Evolutionary conservation across 1,284 basidiomycete species (phyloP).

Genomic region (Xerocomus amazonicus): DNA sequence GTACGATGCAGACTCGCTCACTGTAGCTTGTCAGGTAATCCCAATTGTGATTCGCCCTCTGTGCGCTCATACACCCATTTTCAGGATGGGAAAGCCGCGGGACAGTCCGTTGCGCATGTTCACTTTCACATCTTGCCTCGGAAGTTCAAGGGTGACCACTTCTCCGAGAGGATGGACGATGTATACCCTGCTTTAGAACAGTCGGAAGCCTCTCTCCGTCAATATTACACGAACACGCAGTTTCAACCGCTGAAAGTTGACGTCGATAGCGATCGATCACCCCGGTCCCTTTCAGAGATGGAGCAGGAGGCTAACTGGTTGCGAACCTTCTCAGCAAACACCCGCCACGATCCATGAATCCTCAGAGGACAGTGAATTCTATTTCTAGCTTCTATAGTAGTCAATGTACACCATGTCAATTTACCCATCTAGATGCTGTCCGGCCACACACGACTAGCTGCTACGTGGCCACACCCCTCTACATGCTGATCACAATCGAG

Average conservation of each 20-base stretch:
- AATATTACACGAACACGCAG: slow-evolving; percentile 34
- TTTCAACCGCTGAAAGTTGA: slow-evolving; percentile 50
- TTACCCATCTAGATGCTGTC: slow-evolving; percentile 22
- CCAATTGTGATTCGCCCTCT: background rate
- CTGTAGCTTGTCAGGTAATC: slow-evolving; percentile 73
- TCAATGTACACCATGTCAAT: slow-evolving; percentile 4
- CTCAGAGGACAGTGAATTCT: background rate
- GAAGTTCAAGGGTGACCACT: slow-evolving; percentile 63
- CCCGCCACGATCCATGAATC: slow-evolving; percentile 6
- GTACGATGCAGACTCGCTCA: slow-evolving; percentile 74
- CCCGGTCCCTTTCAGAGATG: slow-evolving; percentile 73
- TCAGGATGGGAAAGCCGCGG: slow-evolving; percentile 84
- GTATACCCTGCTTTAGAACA: slow-evolving; percentile 77
- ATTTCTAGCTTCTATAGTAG: slow-evolving; percentile 6
- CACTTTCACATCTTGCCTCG: slow-evolving; percentile 89
- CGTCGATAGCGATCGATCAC: slow-evolving; percentile 66
- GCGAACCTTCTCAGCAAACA: slow-evolving; percentile 42
- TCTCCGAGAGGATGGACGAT: slow-evolving; percentile 66
- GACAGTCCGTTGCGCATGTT: slow-evolving; percentile 86
- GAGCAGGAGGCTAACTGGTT: slow-evolving; percentile 71
- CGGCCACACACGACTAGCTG: slow-evolving; percentile 20
- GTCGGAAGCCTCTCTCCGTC: slow-evolving; percentile 52
- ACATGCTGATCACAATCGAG: slow-evolving; percentile 14
- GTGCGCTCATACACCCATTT: slow-evolving; percentile 2
- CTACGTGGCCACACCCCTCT: slow-evolving; percentile 27